Conservation (phyloP, 2,329 filamentous ascomycete species). For the Herpotrichia juniperi region DNA sequence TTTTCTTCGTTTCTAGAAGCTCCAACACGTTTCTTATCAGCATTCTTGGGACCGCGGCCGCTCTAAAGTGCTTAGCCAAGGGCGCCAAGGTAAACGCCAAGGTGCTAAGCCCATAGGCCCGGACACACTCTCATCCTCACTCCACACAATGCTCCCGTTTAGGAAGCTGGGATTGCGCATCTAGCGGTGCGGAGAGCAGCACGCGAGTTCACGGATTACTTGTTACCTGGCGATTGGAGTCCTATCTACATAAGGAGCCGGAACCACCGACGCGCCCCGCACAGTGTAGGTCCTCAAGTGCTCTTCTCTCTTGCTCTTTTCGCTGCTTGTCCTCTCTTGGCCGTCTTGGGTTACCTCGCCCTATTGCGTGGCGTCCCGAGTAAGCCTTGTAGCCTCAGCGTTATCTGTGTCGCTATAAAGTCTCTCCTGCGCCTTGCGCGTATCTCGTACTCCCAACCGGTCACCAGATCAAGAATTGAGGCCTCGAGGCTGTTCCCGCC, state of each 20-base stretch:
- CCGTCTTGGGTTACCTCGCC: constrained; percentile 22
- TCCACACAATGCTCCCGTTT: constrained; percentile 5
- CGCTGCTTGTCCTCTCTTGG: constrained; percentile 11
- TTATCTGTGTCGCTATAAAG: constrained; percentile 8
- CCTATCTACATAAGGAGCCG: constrained; percentile 16
- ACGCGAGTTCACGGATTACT: constrained; percentile 4
- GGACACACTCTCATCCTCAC: constrained; percentile 5
- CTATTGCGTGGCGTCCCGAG: constrained; percentile 13
- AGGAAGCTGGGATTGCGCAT: constrained; percentile 20
- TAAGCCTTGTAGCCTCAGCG: constrained; percentile 15
- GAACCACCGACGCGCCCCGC: constrained; percentile 8
- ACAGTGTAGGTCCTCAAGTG: neutral
- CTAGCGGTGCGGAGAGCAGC: constrained; percentile 10
- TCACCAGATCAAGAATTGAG: constrained; percentile 6
- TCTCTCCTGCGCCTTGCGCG: neutral
- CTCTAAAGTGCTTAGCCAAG: constrained; percentile 4
- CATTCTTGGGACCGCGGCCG: neutral
- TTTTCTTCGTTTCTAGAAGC: neutral
- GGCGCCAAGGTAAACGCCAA: too few species aligned
- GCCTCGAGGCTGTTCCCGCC: constrained; percentile 2
- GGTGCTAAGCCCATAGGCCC: too few species aligned
- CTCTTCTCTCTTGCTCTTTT: constrained; percentile 6
- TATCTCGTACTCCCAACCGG: constrained; percentile 10
- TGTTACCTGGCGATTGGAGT: constrained; percentile 25
- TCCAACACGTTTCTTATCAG: constrained; percentile 5